Base-by-base conservation (phyloP, 225 moss, liverwort and hornwort species). In the Ulota crispa region DNA sequence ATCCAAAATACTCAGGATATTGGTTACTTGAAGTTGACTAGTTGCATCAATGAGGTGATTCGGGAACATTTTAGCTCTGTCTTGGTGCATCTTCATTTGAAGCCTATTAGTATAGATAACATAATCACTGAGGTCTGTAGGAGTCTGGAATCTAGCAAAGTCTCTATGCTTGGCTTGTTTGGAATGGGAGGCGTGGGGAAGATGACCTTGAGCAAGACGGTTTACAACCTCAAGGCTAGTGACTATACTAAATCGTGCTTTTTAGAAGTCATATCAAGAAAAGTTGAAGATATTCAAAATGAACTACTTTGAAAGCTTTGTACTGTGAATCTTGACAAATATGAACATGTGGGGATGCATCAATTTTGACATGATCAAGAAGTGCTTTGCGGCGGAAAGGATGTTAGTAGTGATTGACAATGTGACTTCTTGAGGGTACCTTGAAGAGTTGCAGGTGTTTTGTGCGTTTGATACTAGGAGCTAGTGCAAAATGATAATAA, bases 321-420 rank as follows among this genome's bases (percentile, higher is more conserved):
- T 59, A 41, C 18, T 3, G 0, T 0, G 16, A 3, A 11, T 3
- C 26, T 60, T 0, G 0, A 0, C 2, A 2, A 9, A 19, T 0
- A 1, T 19, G 1, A 41, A 5, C 0, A 0, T 27, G 41, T 75
- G 11, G 7, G 4, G 10, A 5, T 2, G 24, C 1, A 37, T 0
- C 16, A 73, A 36, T 0, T 8, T 73, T 0, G 39, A 57, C 39
- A 39, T 2, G 57, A 60, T 74, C 26, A 74, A 27, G 27, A 0
- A 60, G 45, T 60, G 39, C 26, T 59, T 74, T 0, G 0, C 4
- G 0, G 7, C 0, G 0, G 0, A 23, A 0, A 74, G 27, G 39
- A 27, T 74, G 0, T 60, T 60, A 0, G 24, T 74, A 21, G 74
- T 74, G 10, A 3, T 74, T 3, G 74, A 74, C 0, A 6, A 74